These are phyloP conservation scores for Salix brachista DNA, from an alignment of 345 rosid species.

Conservation along the genomic window DNA sequence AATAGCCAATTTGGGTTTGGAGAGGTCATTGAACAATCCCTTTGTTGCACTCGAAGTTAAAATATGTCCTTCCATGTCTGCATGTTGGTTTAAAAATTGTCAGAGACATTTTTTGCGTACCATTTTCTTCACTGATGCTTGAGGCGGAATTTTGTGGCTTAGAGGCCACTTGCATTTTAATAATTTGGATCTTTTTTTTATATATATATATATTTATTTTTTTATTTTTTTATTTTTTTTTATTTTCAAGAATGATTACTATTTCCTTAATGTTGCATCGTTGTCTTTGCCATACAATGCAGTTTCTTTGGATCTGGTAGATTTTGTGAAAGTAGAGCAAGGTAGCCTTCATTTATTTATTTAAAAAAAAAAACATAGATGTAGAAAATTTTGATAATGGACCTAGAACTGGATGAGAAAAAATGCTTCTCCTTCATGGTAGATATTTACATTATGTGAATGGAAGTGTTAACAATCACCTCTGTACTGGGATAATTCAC, in stretches of 20 bases:
- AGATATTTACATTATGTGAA: background rate
- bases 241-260: background rate
- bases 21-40: background rate
- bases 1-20: background rate
- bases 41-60: background rate
- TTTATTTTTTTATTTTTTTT: no score
- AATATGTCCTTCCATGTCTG: background rate
- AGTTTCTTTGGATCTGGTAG: no score
- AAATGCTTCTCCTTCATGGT: background rate
- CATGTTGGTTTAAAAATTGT: background rate
- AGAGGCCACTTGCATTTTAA: background rate
- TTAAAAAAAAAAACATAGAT: background rate
- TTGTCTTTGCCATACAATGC: background rate
- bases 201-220: background rate
- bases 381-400: background rate
- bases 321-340: no score
- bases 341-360: background rate
- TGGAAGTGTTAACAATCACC: background rate
- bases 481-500: background rate
- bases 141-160: background rate
- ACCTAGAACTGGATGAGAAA: background rate
- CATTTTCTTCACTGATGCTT: conserved; percentile 1
- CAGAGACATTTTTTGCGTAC: background rate
- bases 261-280: background rate
- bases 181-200: background rate